These are phyloP conservation scores for Yamadazyma scolyti DNA, from an alignment of 805 yeast genomes.

Conservation along the genomic window DNA sequence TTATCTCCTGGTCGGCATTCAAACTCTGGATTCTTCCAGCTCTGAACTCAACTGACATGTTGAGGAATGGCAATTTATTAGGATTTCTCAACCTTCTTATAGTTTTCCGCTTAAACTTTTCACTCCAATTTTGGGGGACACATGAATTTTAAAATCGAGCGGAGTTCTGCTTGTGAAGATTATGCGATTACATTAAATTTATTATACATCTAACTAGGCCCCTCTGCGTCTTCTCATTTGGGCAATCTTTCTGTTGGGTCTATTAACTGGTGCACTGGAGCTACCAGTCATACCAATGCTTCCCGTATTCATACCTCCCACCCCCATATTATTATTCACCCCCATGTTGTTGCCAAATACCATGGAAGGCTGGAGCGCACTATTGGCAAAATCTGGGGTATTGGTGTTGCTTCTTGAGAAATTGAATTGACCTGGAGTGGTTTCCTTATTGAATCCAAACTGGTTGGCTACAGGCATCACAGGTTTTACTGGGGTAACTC, in stretches of 20 bases:
- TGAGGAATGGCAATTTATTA: too few species aligned
- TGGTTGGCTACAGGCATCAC: slow-evolving; percentile 2
- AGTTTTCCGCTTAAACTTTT: too few species aligned
- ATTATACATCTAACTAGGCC: not conserved
- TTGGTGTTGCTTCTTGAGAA: slow-evolving; percentile 2
- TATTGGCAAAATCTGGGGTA: slow-evolving; percentile 8
- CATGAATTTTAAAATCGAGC: too few species aligned
- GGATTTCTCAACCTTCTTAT: too few species aligned
- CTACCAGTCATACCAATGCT: not conserved
- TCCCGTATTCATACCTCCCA: too few species aligned
- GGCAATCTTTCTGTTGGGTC: slow-evolving; percentile 25
- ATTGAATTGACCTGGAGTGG: slow-evolving; percentile 4
- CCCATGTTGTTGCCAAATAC: slow-evolving; percentile 1
- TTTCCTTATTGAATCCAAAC: slow-evolving; percentile 7
- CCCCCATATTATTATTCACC: not conserved
- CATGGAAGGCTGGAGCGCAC: too few species aligned
- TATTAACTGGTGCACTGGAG: slow-evolving; percentile 1
- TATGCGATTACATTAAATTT: not conserved
- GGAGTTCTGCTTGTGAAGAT: too few species aligned
- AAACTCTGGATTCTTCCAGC: slow-evolving; percentile 38
- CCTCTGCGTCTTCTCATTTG: slow-evolving; percentile 32
- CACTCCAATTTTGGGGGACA: too few species aligned
- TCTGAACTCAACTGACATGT: slow-evolving; percentile 20
- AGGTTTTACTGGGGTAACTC: slow-evolving; percentile 12
- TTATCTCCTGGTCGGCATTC: slow-evolving; percentile 53